phyloP scores from a whole-genome alignment of 352 stramenopile genomes.

The Blastocystis sp. region DNA sequence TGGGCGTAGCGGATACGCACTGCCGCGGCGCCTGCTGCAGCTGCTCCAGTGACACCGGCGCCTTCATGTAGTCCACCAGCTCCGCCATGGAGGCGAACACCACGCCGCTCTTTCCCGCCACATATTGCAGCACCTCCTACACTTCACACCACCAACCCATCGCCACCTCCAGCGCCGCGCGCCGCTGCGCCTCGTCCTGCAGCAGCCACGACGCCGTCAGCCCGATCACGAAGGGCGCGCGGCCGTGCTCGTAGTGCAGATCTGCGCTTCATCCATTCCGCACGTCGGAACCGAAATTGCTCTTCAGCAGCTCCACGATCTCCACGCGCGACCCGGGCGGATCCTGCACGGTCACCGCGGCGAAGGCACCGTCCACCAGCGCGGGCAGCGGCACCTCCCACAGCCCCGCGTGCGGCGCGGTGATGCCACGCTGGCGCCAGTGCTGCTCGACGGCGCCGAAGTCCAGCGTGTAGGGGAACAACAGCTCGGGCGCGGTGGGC shows the following conservation, averaged over 20 bases:
- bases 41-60: not conserved
- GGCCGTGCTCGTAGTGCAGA: constrained; percentile 53
- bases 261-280: not conserved
- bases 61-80: constrained; percentile 26
- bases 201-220: constrained; percentile 47
- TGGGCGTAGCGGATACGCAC: constrained; percentile 4
- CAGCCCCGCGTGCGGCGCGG: not conserved
- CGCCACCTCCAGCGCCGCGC: not conserved
- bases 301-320: constrained; percentile 29
- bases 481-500: not conserved
- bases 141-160: not conserved
- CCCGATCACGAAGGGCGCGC: constrained; percentile 32
- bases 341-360: constrained; percentile 39
- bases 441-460: constrained; percentile 43
- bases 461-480: constrained; percentile 48
- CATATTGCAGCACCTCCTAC: constrained; percentile 28
- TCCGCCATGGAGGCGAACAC: constrained; percentile 40
- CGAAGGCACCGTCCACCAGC: not conserved
- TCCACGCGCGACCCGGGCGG: constrained; percentile 9
- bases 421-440: not conserved
- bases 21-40: not conserved
- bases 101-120: not conserved
- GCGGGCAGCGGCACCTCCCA: constrained; percentile 57
- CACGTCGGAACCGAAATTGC: constrained; percentile 36
- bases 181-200: constrained; percentile 21